Evolutionary conservation across 768 basidiomycete genomes (phyloP), one percentile per base, ranked within the genome.

Genomic region (Holtermanniella nyarrowii): DNA sequence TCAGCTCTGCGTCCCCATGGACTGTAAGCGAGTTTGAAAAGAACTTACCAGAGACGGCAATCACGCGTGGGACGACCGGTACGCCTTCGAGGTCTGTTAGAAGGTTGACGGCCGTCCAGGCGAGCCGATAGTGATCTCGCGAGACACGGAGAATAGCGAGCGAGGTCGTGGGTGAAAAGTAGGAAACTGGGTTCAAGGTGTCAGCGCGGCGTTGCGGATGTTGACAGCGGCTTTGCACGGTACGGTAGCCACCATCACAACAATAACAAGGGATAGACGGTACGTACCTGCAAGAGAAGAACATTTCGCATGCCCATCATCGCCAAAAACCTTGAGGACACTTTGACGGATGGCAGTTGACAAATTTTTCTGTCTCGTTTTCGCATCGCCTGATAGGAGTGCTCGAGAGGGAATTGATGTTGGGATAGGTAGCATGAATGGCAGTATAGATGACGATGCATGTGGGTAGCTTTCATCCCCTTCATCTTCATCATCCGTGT

Each of bases 61-160:
- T 74, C 3, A 91, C 82, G 55, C 85, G 77, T 0, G 88, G 88
- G 22, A 90, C 78, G 49, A 79, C 77, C 18, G 73, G 75, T 31
- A 70, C 59, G 1, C 81, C 79, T 5, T 83, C 80, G 39, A 90
- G 77, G 2, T 73, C 62, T 0, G 80, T 79, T 44, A 93, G 65
- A 14, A 90, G 72, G 0, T 85, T 86, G 18, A 88, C 62, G 0
- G 82, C 85, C 0, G 80, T 87, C 85, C 86, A 87, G 0, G 85
- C 84, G 27, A 84, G 78, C 3, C 77, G 78, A 63, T 87, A 81
- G 52, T 86, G 85, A 46, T 87, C 86, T 48, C 89, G 76, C 25
- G 83, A 83, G 24, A 89, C 85, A 41, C 88, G 84, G 41, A 91
- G 79, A 63, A 93, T 89, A 60, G 84, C 86, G 0, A 90, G 75